A percentile compares a stretch with the other conserved stretches of the same genome.
These are phyloP conservation scores for Dioscorea cayenensis DNA, from an alignment of 116 monocot genomes.

Conservation along the genomic window DNA sequence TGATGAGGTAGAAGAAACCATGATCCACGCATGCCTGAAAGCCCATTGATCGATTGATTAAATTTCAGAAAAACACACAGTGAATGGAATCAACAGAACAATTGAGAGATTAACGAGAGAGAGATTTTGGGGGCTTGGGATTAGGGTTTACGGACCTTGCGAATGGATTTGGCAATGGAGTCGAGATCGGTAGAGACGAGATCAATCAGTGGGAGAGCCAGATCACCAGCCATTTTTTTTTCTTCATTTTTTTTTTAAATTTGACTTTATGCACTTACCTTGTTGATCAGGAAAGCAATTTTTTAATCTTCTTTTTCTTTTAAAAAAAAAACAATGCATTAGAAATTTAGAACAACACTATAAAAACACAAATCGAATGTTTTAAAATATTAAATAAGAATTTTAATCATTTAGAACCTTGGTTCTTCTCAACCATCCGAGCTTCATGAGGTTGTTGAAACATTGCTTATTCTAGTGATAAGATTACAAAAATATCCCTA, in stretches of 20 bases:
- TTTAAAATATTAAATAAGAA: too few species aligned
- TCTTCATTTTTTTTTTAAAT: background rate
- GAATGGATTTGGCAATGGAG: constrained; percentile 42
- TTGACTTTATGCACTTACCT: too few species aligned
- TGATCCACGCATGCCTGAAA: constrained; percentile 77
- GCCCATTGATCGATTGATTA: background rate
- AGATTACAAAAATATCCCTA: too few species aligned
- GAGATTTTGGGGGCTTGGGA: background rate
- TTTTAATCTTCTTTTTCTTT: too few species aligned
- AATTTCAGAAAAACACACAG: background rate
- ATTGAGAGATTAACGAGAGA: background rate
- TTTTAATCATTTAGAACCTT: too few species aligned
- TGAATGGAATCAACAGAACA: background rate
- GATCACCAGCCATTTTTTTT: background rate
- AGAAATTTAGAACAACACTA: too few species aligned
- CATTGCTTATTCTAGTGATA: too few species aligned
- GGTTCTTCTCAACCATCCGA: too few species aligned
- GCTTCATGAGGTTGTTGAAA: too few species aligned
- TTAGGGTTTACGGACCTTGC: constrained; percentile 24
- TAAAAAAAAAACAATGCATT: too few species aligned
- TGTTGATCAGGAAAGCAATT: too few species aligned
- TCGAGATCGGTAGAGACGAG: constrained; percentile 43
- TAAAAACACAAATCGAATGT: too few species aligned
- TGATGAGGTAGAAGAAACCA: constrained; percentile 88
- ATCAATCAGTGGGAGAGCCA: constrained; percentile 57